phyloP scores from a whole-genome alignment of 805 yeast genomes.

The Aciculoconidium aculeatum region DNA sequence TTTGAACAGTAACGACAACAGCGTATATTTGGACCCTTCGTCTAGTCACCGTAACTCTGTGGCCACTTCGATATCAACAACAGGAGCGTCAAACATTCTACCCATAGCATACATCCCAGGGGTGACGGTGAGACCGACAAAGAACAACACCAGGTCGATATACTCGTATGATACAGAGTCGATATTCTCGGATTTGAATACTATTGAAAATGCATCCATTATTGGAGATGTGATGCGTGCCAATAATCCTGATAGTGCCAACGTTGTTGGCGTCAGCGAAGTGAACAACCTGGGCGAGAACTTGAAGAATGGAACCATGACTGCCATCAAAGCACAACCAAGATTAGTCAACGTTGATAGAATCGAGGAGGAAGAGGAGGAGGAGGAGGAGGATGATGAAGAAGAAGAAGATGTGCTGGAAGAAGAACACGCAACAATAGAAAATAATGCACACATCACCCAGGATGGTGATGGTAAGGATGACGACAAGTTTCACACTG shows the following conservation, averaged over 20 bases:
- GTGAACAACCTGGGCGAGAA: slow-evolving; percentile 2
- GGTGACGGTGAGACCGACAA: slow-evolving; percentile 59
- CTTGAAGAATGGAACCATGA: slow-evolving; percentile 44
- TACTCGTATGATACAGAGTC: slow-evolving; percentile 39
- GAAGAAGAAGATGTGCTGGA: slow-evolving; percentile 12
- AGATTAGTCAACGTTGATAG: slow-evolving; percentile 53
- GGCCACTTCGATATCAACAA: slow-evolving; percentile 60
- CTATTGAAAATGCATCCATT: slow-evolving; percentile 43
- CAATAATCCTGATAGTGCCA: slow-evolving; percentile 10
- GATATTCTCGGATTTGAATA: slow-evolving; percentile 37
- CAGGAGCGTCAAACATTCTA: slow-evolving; percentile 80
- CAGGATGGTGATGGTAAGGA: too few relatives aligned
- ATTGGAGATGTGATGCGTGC: slow-evolving; percentile 33
- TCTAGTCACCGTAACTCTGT: slow-evolving; percentile 26
- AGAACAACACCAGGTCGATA: slow-evolving; percentile 39
- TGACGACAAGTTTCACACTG: too few relatives aligned
- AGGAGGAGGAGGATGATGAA: slow-evolving; percentile 15
- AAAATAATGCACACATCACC: too few relatives aligned
- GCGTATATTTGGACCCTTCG: slow-evolving; percentile 16
- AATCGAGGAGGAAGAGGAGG: slow-evolving; percentile 41
- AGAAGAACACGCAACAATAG: slow-evolving; percentile 5
- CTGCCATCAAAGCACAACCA: slow-evolving; percentile 75
- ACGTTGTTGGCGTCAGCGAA: slow-evolving; percentile 3
- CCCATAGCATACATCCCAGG: slow-evolving; percentile 96
- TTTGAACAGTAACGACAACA: slow-evolving; percentile 3